Percentiles rank a stretch among this genome's conserved stretches.
Conservation (phyloP, 768 basidiomycete genomes). For the Rhodotorula toruloides region DNA sequence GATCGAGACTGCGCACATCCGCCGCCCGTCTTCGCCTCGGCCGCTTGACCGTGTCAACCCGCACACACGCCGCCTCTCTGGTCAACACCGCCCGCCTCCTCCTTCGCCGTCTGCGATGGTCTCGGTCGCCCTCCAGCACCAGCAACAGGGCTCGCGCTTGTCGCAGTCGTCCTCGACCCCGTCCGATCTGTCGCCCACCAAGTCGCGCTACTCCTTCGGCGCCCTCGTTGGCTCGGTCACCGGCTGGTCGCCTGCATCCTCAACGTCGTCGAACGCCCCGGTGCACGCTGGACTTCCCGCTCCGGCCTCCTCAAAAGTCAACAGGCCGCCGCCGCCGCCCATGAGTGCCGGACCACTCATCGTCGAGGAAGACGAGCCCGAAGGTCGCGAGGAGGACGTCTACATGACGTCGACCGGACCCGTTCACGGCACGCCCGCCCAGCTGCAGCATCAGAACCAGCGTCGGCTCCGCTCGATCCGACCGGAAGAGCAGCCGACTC, state of each 20-base stretch:
- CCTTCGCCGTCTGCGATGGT: constrained; percentile 31
- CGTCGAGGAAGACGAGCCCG: constrained; percentile 17
- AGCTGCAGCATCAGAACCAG: constrained; percentile 28
- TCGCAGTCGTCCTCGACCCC: neutral
- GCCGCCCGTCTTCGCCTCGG: constrained; percentile 37
- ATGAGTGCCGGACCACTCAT: neutral
- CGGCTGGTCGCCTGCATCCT: constrained; percentile 25
- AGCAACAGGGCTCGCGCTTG: constrained; percentile 9
- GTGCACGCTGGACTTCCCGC: no score
- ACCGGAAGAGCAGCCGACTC: constrained; percentile 17
- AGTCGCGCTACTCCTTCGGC: constrained; percentile 33
- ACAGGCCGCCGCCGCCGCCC: neutral
- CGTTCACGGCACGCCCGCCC: constrained; percentile 12
- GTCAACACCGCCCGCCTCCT: constrained; percentile 30
- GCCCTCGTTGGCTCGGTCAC: constrained; percentile 27
- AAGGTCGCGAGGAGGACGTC: constrained; percentile 22
- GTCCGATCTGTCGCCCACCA: neutral
- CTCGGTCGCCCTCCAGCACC: constrained; percentile 22
- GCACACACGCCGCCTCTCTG: constrained; percentile 27
- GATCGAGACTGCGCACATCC: constrained; percentile 23
- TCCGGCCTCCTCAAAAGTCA: neutral
- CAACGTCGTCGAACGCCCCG: neutral
- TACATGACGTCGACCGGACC: constrained; percentile 15
- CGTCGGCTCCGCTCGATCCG: constrained; percentile 23
- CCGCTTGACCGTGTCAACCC: constrained; percentile 32